Base-by-base conservation (phyloP, 257 asterid species). In the Linaria vulgaris region DNA sequence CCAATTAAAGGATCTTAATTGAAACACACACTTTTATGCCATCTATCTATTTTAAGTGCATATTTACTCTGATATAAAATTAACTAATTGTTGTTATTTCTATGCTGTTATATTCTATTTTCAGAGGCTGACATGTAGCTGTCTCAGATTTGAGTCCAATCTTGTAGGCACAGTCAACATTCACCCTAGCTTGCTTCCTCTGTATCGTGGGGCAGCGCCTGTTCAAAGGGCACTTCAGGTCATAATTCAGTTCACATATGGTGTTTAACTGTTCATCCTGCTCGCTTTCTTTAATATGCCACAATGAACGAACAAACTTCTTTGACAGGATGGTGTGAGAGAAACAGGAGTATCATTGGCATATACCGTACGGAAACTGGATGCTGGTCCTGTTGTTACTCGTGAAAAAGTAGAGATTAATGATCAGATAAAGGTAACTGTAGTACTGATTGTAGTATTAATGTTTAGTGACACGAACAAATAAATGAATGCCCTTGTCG, bases 191-290 rank as follows among this genome's bases (percentile, higher is more conserved):
- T 78, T 89, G 80, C 88, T 92, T 67, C 98, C 98, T 68, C 74
- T 92, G 41, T 92, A 89, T 73, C 95, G 99, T 70, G 99, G 99
- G 37, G 99, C 99, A 4, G 97, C 99, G 6, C 99, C 98, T 66
- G 97, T 92, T 73, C 99, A 92, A 81, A 85, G 99, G 72, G 94
- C 98, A 46, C 72, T 92, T 74, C 94, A 85, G 96, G 98, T 88
- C 23, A 55, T 66, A 61, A 50, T 50, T 8, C 64, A 56, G 51
- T 64, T n/a, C n/a, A 53, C 24, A 48, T 27, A 53, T 44, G 46
- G 21, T 47, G 9, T 22, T 61, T 5, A 21, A 52, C 30, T 13
- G 9, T 59, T 27, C 6, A 34, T 22, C 24, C 23, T 61, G 55
- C n/a, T 55, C 12, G 11, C 15, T 52, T 45, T 61, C 52, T 19